Percentiles rank a stretch among this genome's conserved stretches.
These are phyloP conservation scores for Evernia prunastri DNA, from an alignment of 495 filamentous ascomycete genomes.

Conservation along the genomic window DNA sequence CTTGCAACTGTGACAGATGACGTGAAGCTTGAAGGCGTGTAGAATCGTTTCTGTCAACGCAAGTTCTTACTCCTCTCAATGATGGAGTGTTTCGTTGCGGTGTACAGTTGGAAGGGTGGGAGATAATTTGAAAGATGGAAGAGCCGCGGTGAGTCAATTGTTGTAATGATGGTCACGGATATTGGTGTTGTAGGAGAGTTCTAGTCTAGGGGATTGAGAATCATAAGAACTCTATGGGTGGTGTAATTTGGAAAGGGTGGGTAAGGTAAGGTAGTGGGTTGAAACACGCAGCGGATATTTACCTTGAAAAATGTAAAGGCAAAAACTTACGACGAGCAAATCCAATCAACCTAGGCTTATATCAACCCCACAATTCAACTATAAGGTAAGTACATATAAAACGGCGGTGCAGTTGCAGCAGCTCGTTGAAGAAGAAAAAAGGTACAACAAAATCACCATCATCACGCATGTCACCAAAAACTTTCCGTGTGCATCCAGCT, in stretches of 20 bases:
- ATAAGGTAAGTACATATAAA: too few relatives aligned
- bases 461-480: background rate
- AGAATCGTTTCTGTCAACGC: background rate
- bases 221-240: background rate
- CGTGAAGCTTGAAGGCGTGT: background rate
- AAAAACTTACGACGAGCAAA: too few relatives aligned
- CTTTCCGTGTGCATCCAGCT: background rate
- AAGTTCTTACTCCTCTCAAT: background rate
- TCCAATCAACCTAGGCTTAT: too few relatives aligned
- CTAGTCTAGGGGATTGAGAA: background rate
- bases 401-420: too few relatives aligned
- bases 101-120: background rate
- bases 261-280: too few relatives aligned
- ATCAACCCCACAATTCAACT: background rate
- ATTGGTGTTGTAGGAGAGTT: background rate
- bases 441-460: too few relatives aligned
- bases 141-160: background rate
- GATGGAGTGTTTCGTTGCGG: background rate
- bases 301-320: too few relatives aligned
- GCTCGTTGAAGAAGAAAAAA: too few relatives aligned
- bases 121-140: background rate
- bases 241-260: background rate
- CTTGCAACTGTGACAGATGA: background rate
- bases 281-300: too few relatives aligned
- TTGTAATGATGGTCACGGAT: background rate